Evolutionary conservation across 768 basidiomycete genomes (phyloP).

Genomic region (Amanita muscaria): DNA sequence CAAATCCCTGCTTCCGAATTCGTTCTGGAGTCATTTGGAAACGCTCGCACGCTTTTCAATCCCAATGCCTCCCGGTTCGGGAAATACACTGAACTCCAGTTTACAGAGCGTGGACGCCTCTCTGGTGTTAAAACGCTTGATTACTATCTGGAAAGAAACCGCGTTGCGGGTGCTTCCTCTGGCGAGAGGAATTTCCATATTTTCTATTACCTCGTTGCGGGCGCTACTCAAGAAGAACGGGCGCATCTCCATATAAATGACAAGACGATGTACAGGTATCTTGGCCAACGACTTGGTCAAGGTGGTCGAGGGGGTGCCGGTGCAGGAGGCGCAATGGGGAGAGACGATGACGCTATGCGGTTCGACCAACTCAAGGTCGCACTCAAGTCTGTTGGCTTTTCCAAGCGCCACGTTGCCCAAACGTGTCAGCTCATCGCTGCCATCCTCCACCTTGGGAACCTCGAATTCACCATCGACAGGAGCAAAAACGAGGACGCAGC

Average conservation of each 20-base stretch:
- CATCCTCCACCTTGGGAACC: conserved; percentile 92
- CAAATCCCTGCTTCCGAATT: conserved; percentile 93
- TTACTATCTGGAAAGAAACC: conserved; percentile 89
- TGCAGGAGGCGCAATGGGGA: conserved; percentile 24
- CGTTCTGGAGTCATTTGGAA: conserved; percentile 91
- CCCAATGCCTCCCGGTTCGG: conserved; percentile 95
- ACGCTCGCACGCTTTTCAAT: conserved; percentile 86
- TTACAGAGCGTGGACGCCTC: conserved; percentile 83
- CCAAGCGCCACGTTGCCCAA: conserved; percentile 91
- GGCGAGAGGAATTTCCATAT: conserved; percentile 98
- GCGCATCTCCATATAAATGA: conserved; percentile 81
- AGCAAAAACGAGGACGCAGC: conserved; percentile 86
- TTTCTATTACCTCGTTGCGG: conserved; percentile 93
- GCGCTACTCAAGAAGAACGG: conserved; percentile 81
- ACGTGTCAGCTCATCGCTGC: conserved; percentile 92
- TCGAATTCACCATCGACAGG: conserved; percentile 84
- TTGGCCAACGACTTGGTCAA: conserved; percentile 53
- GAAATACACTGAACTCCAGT: conserved; percentile 97
- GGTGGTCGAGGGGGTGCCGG: conserved; percentile 18
- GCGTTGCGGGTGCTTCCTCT: conserved; percentile 79
- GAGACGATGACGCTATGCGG: conserved; percentile 75
- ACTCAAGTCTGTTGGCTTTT: conserved; percentile 87
- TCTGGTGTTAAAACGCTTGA: conserved; percentile 91
- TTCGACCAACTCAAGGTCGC: conserved; percentile 94
- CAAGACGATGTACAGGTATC: conserved; percentile 77